A percentile compares a stretch with the other conserved stretches of the same genome.
Conservation (phyloP, 306 rosid species). For the Boehmeria nivea region DNA sequence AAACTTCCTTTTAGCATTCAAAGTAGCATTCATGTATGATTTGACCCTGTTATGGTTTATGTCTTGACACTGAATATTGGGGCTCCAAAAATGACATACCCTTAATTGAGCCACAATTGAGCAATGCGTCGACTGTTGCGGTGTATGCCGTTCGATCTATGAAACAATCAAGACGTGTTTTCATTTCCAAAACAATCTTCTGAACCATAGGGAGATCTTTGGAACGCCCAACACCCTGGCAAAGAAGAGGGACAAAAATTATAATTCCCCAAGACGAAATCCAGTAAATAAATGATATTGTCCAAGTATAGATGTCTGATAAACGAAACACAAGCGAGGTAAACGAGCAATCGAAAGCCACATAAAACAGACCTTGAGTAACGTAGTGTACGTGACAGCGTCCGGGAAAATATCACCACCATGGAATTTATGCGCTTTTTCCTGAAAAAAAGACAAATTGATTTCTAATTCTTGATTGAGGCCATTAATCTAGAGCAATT, state of each 20-base stretch:
- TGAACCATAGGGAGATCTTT: conserved; percentile 53
- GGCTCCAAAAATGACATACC: conserved; percentile 38
- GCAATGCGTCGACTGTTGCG: conserved; percentile 63
- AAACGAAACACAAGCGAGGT: not conserved
- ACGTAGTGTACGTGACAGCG: conserved; percentile 62
- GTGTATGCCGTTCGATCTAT: conserved; percentile 86
- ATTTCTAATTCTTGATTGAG: conserved; percentile 19
- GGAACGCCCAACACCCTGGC: conserved; percentile 66
- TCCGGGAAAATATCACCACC: conserved; percentile 53
- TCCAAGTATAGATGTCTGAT: too few species aligned
- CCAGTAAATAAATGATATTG: too few species aligned
- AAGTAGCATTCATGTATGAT: not conserved
- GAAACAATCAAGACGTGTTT: conserved; percentile 36
- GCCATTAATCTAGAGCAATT: conserved; percentile 12
- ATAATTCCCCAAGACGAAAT: too few species aligned
- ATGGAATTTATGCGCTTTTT: conserved; percentile 31
- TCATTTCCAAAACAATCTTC: conserved; percentile 70
- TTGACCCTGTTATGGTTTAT: too few species aligned
- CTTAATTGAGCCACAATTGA: conserved; percentile 54
- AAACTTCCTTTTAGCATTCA: not conserved
- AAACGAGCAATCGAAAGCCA: conserved; percentile 11
- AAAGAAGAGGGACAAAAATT: conserved; percentile 3
- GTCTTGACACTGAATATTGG: not conserved
- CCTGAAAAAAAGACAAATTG: conserved; percentile 33
- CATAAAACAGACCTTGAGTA: conserved; percentile 54